Evolutionary conservation across 345 rosid genomes (phyloP).

Genomic region (Clausena lansium): DNA sequence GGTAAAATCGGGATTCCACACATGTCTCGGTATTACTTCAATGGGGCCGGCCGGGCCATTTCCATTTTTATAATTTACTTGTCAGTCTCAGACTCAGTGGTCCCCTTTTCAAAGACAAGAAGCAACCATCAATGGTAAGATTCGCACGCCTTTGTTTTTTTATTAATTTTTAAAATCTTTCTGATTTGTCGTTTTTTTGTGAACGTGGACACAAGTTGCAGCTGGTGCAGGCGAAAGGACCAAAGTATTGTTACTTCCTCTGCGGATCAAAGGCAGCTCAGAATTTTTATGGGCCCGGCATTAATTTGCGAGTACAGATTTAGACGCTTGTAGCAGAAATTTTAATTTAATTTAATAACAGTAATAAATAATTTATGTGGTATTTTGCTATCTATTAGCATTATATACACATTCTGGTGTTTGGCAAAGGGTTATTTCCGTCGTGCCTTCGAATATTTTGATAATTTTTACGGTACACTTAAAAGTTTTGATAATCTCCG

Average conservation of each 20-base stretch:
- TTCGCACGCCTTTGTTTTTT: neutral
- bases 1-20: neutral
- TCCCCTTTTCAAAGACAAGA: constrained; percentile 8
- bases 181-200: neutral
- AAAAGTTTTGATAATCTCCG: too few relatives aligned
- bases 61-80: neutral
- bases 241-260: neutral
- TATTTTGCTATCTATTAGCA: too few relatives aligned
- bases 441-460: too few relatives aligned
- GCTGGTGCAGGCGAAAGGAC: neutral
- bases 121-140: constrained; percentile 14
- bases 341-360: neutral
- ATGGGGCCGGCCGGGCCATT: neutral
- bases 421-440: too few relatives aligned
- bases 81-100: too few relatives aligned
- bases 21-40: neutral
- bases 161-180: neutral
- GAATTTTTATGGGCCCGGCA: neutral
- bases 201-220: neutral
- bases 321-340: neutral
- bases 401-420: too few relatives aligned
- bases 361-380: too few relatives aligned
- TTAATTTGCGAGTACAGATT: neutral
- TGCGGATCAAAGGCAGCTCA: neutral
- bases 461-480: too few relatives aligned